A percentile compares a stretch with the other conserved stretches of the same genome.
Conservation (phyloP, 306 rosid genomes). For the Hylodesmum podocarpum region DNA sequence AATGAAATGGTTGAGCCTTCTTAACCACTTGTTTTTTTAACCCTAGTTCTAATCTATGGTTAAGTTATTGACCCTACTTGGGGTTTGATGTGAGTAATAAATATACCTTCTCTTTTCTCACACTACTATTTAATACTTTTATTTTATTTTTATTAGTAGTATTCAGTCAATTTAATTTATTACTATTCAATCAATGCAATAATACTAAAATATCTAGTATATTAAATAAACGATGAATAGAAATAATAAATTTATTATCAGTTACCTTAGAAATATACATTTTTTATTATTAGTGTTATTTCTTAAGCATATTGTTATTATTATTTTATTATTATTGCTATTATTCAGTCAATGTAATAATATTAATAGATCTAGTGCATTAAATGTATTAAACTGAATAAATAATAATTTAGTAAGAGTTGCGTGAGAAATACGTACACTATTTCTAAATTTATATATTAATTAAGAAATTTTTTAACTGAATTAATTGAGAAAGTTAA, state of each 20-base stretch:
- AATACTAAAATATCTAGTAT: background rate
- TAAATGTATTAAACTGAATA: too few species aligned
- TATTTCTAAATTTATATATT: too few species aligned
- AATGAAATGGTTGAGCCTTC: conserved; percentile 81
- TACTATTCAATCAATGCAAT: background rate
- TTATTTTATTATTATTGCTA: too few species aligned
- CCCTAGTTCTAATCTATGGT: conserved; percentile 92
- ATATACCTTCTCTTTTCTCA: conserved; percentile 30
- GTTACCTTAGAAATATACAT: background rate
- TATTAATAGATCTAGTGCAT: too few species aligned
- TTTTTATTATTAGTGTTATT: too few species aligned
- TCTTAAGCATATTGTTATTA: too few species aligned
- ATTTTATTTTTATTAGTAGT: background rate
- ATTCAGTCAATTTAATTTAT: background rate
- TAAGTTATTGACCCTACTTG: conserved; percentile 62
- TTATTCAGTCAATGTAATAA: too few species aligned
- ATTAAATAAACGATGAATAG: background rate
- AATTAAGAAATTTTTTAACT: too few species aligned
- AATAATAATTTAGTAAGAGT: too few species aligned
- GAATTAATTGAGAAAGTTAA: too few species aligned
- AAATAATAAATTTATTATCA: background rate
- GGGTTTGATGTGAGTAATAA: conserved; percentile 77
- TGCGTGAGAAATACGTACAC: too few species aligned
- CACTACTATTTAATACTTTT: conserved; percentile 7
- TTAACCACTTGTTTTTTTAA: conserved; percentile 85